A percentile compares a stretch with the other conserved stretches of the same genome.
Conservation (phyloP, 2,329 filamentous ascomycete genomes). For the Microsporum ferrugineum region DNA sequence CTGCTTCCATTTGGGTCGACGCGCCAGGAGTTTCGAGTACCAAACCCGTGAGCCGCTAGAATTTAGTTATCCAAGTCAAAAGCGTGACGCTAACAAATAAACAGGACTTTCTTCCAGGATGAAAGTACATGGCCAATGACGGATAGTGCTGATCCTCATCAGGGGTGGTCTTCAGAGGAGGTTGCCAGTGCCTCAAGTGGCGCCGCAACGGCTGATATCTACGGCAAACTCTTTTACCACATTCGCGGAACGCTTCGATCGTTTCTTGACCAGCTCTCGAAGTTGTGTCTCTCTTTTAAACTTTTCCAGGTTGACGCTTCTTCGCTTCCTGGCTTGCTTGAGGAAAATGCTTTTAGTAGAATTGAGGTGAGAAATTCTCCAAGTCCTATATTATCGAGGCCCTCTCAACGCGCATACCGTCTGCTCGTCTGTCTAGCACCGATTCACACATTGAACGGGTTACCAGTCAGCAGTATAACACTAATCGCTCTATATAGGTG, state of each 20-base stretch:
- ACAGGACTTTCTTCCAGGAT: slow-evolving; percentile 28
- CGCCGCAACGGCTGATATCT: slow-evolving; percentile 27
- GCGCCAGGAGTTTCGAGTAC: slow-evolving; percentile 23
- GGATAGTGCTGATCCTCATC: slow-evolving; percentile 27
- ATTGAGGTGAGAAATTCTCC: slow-evolving; percentile 26
- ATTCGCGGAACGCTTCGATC: slow-evolving; percentile 21
- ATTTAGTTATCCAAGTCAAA: not conserved
- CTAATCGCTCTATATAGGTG: slow-evolving; percentile 18
- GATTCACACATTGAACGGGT: no score
- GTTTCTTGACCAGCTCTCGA: slow-evolving; percentile 23
- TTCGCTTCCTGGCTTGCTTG: slow-evolving; percentile 16
- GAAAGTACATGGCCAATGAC: slow-evolving; percentile 27
- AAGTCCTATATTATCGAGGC: not conserved
- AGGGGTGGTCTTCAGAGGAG: slow-evolving; percentile 28
- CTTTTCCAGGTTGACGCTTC: slow-evolving; percentile 21
- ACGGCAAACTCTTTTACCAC: slow-evolving; percentile 31
- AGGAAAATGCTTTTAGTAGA: slow-evolving; percentile 22
- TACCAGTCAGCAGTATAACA: not conserved
- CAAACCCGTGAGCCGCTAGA: slow-evolving; percentile 31
- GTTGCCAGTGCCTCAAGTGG: slow-evolving; percentile 14
- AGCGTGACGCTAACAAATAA: not conserved
- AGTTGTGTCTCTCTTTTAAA: slow-evolving; percentile 18
- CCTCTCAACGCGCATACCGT: not conserved
- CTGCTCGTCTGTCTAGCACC: no score
- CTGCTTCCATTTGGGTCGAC: slow-evolving; percentile 32